A percentile compares a stretch with the other conserved stretches of the same genome.
phyloP scores from a whole-genome alignment of 225 moss, liverwort and hornwort species.

The Straminergon stramineum region DNA sequence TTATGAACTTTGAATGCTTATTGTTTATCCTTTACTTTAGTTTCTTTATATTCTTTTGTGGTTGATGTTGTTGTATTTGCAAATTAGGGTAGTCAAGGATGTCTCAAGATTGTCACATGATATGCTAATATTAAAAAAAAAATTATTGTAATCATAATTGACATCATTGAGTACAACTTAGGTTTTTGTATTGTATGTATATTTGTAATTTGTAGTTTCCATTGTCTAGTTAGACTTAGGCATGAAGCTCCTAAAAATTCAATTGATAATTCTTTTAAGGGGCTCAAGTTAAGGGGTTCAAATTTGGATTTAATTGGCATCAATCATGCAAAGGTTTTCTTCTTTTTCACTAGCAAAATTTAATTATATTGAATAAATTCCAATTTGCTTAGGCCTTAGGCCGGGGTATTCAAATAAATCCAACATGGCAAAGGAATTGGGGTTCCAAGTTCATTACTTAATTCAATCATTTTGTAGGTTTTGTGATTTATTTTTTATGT shows the following conservation, averaged over 20 bases:
- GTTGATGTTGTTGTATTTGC: neutral
- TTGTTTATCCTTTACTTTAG: neutral
- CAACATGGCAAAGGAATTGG: neutral
- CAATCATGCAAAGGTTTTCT: neutral
- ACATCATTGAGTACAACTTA: neutral
- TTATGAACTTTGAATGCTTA: neutral
- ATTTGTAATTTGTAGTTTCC: neutral
- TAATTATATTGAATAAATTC: neutral
- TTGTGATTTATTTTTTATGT: neutral
- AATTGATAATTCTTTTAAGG: neutral
- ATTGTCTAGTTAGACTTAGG: neutral
- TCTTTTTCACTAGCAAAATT: neutral
- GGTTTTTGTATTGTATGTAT: neutral
- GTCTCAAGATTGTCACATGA: neutral
- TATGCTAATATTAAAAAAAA: neutral
- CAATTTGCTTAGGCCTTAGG: fast-evolving
- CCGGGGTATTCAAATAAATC: neutral
- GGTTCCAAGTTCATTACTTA: neutral
- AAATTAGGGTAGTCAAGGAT: neutral
- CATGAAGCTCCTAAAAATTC: neutral
- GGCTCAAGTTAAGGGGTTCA: fast-evolving
- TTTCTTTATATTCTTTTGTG: neutral
- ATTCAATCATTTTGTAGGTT: neutral
- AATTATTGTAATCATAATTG: neutral
- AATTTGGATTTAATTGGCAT: neutral